A percentile compares a stretch with the other conserved stretches of the same genome.
phyloP scores from a whole-genome alignment of 192 early-diverging fungal genomes.

The Rhizoclosmatium sp. region DNA sequence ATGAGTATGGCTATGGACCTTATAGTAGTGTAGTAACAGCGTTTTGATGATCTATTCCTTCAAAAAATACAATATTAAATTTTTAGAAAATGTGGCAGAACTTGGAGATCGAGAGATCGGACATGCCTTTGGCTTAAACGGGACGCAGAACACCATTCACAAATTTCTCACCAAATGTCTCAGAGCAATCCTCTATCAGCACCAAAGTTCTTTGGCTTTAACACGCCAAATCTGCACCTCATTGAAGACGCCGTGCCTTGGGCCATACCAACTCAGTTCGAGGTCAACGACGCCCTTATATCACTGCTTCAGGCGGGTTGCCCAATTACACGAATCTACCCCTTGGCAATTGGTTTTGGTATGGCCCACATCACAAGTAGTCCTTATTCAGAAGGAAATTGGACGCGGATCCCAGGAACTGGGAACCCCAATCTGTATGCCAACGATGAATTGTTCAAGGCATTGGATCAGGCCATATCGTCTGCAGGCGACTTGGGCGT shows the following conservation, averaged over 20 bases:
- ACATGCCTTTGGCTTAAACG: no score
- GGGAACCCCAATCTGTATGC: constrained; percentile 23
- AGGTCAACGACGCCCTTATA: constrained; percentile 24
- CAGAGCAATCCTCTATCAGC: no score
- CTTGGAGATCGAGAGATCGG: no score
- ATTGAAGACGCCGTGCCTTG: constrained; percentile 39
- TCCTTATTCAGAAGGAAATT: neutral
- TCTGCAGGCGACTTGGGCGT: constrained; percentile 39
- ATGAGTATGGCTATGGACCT: no score
- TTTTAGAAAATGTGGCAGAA: no score
- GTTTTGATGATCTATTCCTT: no score
- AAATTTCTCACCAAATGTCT: no score
- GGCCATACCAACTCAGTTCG: constrained; percentile 16
- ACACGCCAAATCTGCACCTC: constrained; percentile 51
- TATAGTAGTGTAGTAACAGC: no score
- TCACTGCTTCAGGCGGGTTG: constrained; percentile 29
- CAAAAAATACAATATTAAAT: no score
- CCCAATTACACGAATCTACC: constrained; percentile 12
- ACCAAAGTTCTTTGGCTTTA: constrained; percentile 47
- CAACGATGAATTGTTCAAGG: constrained; percentile 45
- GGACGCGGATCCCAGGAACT: constrained; percentile 23
- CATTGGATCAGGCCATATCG: constrained; percentile 47
- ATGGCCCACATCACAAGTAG: neutral
- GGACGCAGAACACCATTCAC: no score
- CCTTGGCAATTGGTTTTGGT: neutral